Evolutionary conservation across 2,329 filamentous ascomycete genomes (phyloP), one percentile per base, ranked within the genome.

Genomic region (Lecanosticta acicola): DNA sequence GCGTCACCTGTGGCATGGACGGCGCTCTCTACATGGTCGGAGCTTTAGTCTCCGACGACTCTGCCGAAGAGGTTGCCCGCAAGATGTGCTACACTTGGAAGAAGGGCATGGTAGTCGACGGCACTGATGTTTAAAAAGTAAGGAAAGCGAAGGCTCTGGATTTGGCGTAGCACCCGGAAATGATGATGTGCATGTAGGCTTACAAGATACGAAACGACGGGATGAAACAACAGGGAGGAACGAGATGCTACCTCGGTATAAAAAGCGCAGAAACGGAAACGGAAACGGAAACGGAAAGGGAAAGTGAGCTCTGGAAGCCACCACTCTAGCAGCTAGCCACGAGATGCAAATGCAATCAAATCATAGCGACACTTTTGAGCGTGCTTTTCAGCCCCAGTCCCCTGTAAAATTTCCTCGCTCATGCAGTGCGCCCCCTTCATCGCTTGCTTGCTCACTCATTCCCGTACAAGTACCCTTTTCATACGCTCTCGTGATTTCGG

Each of bases 1-100:
- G 87, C 55, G 75, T 87, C 57, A 84, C 82, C 64, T 82, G 84
- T 68, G 87, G 88, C 64, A 73, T 94, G 45, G 88, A 94, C 74
- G 88, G 88, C 45, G 76, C 84, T 57, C 71, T 94, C 71, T 93
- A 94, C 72, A 76, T 94, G 64, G 83, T 94, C 67, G 85, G 84
- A 68, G 86, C 87, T 57, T 71, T 94, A 66, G 86, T 91, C 40
- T 85, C 82, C 50, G 81, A 87, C 61, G 85, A 86, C 43, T 76
- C 82, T 49, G 87, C 87, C 53, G 77, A 81, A 48, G 85, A 91
- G 70, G 82, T 87, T 55, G 83, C 85, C 62, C 78, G 83, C 54
- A 59, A 78, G 56, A 81, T 93, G 75, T 85, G 91, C 72, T 86
- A 90, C 75, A 80, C 77, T 62, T 94, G 88, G 88, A 79, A 79